Percentiles rank a stretch among this genome's conserved stretches.
phyloP scores from a whole-genome alignment of 495 filamentous ascomycete species.

The Penicillium goetzii region DNA sequence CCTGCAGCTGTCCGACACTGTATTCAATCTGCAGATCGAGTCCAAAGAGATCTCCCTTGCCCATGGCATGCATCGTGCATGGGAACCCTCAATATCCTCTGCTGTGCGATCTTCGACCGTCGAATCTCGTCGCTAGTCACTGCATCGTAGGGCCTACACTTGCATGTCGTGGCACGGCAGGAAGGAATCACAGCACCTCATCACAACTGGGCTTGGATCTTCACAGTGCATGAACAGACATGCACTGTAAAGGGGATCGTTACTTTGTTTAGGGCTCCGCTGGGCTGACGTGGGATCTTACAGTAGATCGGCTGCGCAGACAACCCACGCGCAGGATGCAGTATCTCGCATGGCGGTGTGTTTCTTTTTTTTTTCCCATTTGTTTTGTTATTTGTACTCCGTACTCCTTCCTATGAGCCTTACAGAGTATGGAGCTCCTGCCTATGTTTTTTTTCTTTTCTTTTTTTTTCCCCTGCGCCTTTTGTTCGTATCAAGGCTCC shows the following conservation, averaged over 20 bases:
- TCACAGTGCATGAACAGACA: conserved; percentile 6
- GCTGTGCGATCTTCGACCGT: background rate
- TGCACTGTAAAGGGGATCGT: conserved; percentile 15
- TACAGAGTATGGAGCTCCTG: background rate
- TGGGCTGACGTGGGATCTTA: conserved; percentile 22
- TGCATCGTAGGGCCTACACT: background rate
- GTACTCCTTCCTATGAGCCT: background rate
- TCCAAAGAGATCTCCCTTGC: conserved; percentile 7
- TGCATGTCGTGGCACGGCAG: conserved; percentile 10
- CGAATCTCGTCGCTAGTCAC: background rate
- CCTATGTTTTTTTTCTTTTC: background rate
- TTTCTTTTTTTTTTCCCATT: background rate
- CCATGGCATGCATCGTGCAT: conserved; percentile 25
- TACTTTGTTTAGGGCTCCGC: conserved; percentile 15
- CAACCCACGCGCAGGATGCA: conserved; percentile 3
- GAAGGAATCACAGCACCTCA: background rate
- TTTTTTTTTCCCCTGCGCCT: background rate
- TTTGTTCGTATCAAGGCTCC: background rate
- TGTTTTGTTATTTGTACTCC: background rate
- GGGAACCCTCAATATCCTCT: background rate
- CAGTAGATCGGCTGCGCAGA: conserved; percentile 14
- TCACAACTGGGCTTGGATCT: conserved; percentile 20
- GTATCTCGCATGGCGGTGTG: conserved; percentile 23
- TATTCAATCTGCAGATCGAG: background rate
- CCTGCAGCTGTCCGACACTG: conserved; percentile 4